Base-by-base conservation (phyloP, 1,284 basidiomycete species). In the Waitea zeae region DNA sequence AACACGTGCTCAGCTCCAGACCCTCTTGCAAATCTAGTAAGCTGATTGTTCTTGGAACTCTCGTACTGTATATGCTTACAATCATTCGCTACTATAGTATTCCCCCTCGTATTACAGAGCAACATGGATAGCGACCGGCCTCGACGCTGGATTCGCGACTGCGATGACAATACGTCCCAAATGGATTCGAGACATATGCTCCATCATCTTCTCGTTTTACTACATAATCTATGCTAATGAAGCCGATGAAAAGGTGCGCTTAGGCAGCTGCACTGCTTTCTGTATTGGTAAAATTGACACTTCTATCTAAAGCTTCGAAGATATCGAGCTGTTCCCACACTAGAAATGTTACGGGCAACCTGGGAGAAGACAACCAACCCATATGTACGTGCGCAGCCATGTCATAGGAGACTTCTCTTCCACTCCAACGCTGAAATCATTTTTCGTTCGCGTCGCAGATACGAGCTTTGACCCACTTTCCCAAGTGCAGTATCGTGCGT, bases 361-460 rank as follows among this genome's bases (percentile, higher is more conserved):
- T 97, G 93, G 93, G 88, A 96, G 55, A 98, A 98, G 64, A 87
- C 88, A 0, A 70, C 68, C 6, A 95, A 97, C 56, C 92, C 90
- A 39, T 87, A 89, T 58, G 83, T 84, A 46, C 42, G 67, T 49
- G 17, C 29, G 12, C n/a, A 4, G 38, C 15, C 19, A 12, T 41
- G 35, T 42, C 18, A 20, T 31, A 28, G 26, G n/a, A 22, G 12
- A 15, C 31, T 30, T 6, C 28, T 7, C 31, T 27, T 11, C 38
- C 13, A 33, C 37, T 20, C 20, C 27, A 12, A 22, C 29, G n/a
- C n/a, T n/a, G n/a, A n/a, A n/a, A n/a, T n/a, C n/a, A n/a, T n/a
- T 36, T 20, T 28, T 38, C 7, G 29, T 40, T 15, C 36, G 40
- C 26, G 36, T 38, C 33, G 20, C 42, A 86, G 82, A 62, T 95